A percentile compares a stretch with the other conserved stretches of the same genome.
phyloP scores from a whole-genome alignment of 2,329 filamentous ascomycete genomes.

The Penicillium sp. region DNA sequence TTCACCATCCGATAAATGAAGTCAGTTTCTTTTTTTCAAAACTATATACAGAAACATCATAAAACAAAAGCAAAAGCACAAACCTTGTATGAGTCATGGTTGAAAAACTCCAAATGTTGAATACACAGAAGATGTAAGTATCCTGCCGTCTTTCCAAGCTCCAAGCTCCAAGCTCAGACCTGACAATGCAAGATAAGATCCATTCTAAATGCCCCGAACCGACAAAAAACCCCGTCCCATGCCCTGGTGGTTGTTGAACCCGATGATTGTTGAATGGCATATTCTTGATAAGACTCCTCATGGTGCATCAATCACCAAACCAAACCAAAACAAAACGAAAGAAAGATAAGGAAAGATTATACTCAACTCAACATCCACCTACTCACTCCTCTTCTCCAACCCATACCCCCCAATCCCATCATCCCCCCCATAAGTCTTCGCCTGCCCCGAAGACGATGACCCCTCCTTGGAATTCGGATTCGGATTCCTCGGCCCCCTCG shows the following conservation, averaged over 20 bases:
- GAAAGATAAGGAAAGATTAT: not conserved
- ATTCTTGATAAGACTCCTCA: constrained; percentile 19
- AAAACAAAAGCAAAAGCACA: not conserved
- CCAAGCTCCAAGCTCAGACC: not conserved
- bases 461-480: too few species aligned
- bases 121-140: constrained; percentile 20
- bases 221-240: constrained; percentile 28
- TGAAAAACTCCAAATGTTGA: constrained; percentile 41
- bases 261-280: constrained; percentile 36
- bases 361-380: not conserved
- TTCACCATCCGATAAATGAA: not conserved
- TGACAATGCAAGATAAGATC: too few species aligned
- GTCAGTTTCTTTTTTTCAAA: not conserved
- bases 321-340: constrained; percentile 8
- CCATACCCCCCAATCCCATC: constrained; percentile 71
- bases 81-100: constrained; percentile 31
- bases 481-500: constrained; percentile 75
- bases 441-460: constrained; percentile 56
- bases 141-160: not conserved
- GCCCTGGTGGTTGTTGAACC: constrained; percentile 39
- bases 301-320: constrained; percentile 9
- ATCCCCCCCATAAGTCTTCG: constrained; percentile 58
- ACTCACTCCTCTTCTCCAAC: constrained; percentile 52
- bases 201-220: constrained; percentile 19
- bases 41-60: not conserved